A percentile compares a stretch with the other conserved stretches of the same genome.
These are phyloP conservation scores for Beauveria caledonica DNA, from an alignment of 2,329 filamentous ascomycete species.

Conservation along the genomic window DNA sequence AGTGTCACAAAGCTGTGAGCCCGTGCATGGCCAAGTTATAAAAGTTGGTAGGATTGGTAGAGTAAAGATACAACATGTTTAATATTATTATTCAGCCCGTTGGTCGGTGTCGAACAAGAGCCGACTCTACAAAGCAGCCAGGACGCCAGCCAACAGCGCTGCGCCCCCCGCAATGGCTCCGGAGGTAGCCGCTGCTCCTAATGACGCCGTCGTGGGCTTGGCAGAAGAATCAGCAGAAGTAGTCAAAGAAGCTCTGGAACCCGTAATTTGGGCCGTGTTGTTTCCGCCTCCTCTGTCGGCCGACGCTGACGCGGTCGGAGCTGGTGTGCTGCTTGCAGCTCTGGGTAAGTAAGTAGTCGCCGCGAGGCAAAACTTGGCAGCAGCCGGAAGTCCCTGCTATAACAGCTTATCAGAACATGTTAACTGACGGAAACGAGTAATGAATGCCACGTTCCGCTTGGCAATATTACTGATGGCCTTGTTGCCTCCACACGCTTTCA, in stretches of 20 bases:
- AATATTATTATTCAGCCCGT: too few relatives aligned
- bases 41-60: neutral
- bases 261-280: neutral
- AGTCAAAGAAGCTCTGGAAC: neutral
- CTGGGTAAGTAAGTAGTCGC: conserved; percentile 11
- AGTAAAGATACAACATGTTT: neutral
- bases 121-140: conserved; percentile 1
- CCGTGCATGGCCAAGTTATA: neutral
- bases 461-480: conserved; percentile 19
- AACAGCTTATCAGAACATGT: too few relatives aligned
- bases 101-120: neutral
- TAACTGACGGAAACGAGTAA: neutral
- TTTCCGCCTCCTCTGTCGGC: neutral
- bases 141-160: neutral
- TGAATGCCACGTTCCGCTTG: neutral
- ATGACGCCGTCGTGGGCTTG: neutral
- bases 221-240: neutral
- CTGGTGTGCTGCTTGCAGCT: neutral
- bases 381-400: conserved; percentile 15
- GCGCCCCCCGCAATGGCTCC: neutral
- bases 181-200: neutral
- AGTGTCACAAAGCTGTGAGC: neutral
- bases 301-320: conserved; percentile 8
- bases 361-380: conserved; percentile 14
- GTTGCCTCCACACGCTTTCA: conserved; percentile 20